These are phyloP conservation scores for Candida insectalens DNA, from an alignment of 805 yeast species.

Conservation along the genomic window DNA sequence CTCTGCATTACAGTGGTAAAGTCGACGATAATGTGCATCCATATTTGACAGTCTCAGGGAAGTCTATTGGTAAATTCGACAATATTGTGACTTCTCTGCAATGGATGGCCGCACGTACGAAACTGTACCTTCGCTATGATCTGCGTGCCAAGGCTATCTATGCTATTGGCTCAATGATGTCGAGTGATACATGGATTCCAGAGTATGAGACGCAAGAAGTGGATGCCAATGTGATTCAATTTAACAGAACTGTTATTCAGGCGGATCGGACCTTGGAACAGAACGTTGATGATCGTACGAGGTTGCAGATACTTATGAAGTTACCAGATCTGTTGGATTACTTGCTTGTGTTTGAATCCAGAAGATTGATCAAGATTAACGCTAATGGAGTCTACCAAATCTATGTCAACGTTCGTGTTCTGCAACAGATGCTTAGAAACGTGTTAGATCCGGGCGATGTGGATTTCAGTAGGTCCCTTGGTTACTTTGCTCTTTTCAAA, in stretches of 20 bases:
- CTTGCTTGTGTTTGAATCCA: constrained; percentile 35
- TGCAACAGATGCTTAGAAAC: constrained; percentile 62
- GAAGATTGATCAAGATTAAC: constrained; percentile 40
- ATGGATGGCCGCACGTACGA: constrained; percentile 27
- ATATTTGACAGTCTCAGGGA: constrained; percentile 18
- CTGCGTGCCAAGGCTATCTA: constrained; percentile 43
- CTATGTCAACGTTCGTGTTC: constrained; percentile 49
- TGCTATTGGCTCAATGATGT: constrained; percentile 39
- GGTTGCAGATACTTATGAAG: constrained; percentile 37
- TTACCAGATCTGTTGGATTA: constrained; percentile 28
- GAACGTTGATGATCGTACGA: constrained; percentile 20
- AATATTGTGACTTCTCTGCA: constrained; percentile 25
- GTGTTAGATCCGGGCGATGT: constrained; percentile 45
- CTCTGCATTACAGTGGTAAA: not conserved
- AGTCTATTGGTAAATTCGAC: constrained; percentile 27
- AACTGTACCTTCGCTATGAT: constrained; percentile 47
- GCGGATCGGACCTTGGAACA: constrained; percentile 33
- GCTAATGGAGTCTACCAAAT: constrained; percentile 50
- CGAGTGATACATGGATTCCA: constrained; percentile 41
- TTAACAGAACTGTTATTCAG: constrained; percentile 39
- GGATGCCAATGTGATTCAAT: constrained; percentile 40
- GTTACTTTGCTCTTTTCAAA: constrained; percentile 49
- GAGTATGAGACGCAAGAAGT: constrained; percentile 48
- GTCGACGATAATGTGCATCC: constrained; percentile 2
- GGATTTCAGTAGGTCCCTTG: constrained; percentile 41